Base-by-base conservation (phyloP, 2,329 filamentous ascomycete genomes). In the Ceratocystiopsis sp. region DNA sequence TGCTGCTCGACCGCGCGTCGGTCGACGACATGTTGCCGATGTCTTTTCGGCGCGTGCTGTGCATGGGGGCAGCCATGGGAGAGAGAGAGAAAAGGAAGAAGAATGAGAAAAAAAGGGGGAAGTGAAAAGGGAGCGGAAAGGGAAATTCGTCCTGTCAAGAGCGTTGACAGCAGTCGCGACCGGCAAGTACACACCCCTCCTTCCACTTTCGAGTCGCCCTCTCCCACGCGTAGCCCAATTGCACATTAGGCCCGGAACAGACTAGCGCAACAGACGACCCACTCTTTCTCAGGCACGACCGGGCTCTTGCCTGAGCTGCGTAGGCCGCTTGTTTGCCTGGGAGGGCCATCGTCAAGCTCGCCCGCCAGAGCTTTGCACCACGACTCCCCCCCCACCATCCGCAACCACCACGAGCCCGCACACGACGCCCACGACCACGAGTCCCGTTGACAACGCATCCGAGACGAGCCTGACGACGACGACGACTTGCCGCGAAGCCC, bases 1-100 rank as follows among this genome's bases (percentile, higher is more conserved):
- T 53, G 46, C 60, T 59, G 50, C 54, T 45, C 50, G 66, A 61
- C 52, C 62, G 56, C 49, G 57, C 54, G 52, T 56, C 53, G 50
- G 58, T 60, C 46, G 62, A 64, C 48, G 63, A 62, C 63, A 66
- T 66, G 49, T 45, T 56, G 52, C 25, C 16, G 29, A 32, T 18
- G 11, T 19, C 4, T 33, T 14, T 18, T 14, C 21, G 21, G 21
- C 21, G 21, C n/a, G 17, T 14, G 34, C 9, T 15, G 10, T 34
- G 38, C 37, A 40, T 44, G 37, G 18, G 32, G 40, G 21, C 17
- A 33, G 14, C 7, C 14, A 10, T 33, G 21, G 8, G 21, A 21
- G 21, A 8, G 21, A 21, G 21, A 21, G 21, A 21, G 21, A 8
- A 8, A 21, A 8, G 8, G 21, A 21, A 8, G 21, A 21, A 21